Evolutionary conservation across 179 eudicot species (phyloP).

Genomic region (Nepenthes alata): DNA sequence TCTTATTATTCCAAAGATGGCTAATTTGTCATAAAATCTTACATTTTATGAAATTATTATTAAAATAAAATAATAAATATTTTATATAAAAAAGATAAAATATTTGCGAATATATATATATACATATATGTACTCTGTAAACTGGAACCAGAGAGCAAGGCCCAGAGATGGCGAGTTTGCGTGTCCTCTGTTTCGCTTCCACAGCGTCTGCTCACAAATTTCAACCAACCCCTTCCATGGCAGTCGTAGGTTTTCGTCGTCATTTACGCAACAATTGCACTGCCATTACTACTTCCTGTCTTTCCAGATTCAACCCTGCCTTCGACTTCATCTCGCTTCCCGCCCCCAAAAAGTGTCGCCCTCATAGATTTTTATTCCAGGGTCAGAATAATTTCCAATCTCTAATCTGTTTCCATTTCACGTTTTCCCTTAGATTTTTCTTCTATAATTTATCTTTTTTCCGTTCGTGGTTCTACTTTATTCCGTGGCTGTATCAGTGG

Average conservation of each 20-base stretch:
- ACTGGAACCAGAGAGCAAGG: too few species aligned
- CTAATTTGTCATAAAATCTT: too few species aligned
- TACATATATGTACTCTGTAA: too few species aligned
- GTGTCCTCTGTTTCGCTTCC: conserved; percentile 9
- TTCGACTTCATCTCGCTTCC: conserved; percentile 15
- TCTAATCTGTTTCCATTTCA: background rate
- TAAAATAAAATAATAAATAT: too few species aligned
- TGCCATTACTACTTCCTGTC: background rate
- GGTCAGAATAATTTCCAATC: conserved; percentile 13
- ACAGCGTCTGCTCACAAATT: conserved; percentile 8
- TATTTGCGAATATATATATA: too few species aligned
- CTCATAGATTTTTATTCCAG: conserved; percentile 12
- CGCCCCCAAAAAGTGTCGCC: conserved; percentile 9
- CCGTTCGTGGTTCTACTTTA: too few species aligned
- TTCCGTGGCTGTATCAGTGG: too few species aligned
- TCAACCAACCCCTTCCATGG: conserved; percentile 17
- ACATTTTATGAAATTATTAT: too few species aligned
- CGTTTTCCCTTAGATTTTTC: background rate
- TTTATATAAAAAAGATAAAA: too few species aligned
- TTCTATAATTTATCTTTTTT: background rate
- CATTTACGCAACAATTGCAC: background rate
- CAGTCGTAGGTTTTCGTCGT: conserved; percentile 6
- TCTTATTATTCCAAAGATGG: too few species aligned
- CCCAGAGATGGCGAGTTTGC: background rate
- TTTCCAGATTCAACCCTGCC: conserved; percentile 9